Conservation (phyloP, 176 grass and related monocot genomes). For the Carex littledalei region DNA sequence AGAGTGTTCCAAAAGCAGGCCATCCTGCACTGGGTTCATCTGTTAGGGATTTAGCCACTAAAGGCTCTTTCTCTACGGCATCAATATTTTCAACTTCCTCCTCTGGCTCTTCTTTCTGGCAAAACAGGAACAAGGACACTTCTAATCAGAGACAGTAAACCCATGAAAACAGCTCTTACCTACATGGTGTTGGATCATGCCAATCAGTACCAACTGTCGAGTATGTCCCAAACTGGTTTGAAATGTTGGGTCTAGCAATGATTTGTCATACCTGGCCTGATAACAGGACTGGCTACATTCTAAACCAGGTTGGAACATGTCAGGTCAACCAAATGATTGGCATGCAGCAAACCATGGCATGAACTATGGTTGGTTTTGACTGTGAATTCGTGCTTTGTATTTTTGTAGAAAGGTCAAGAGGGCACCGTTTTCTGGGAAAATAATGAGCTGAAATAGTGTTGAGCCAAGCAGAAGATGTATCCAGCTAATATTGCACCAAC, state of each 20-base stretch:
- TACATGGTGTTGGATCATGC: neutral
- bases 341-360: neutral
- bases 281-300: neutral
- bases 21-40: constrained; percentile 85
- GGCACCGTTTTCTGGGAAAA: constrained; percentile 24
- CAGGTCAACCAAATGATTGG: neutral
- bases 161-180: neutral
- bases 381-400: neutral
- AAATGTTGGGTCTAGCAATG: neutral
- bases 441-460: constrained; percentile 75
- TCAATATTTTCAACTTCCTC: constrained; percentile 36
- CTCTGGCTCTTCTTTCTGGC: constrained; percentile 47
- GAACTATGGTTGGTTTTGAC: neutral
- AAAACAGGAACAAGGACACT: neutral
- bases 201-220: neutral
- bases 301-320: neutral
- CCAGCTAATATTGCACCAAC: constrained; percentile 83
- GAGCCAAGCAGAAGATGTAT: constrained; percentile 81
- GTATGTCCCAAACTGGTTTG: neutral
- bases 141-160: neutral
- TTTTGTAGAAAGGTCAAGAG: neutral
- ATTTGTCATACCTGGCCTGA: neutral
- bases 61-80: constrained; percentile 31
- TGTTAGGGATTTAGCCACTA: constrained; percentile 74
- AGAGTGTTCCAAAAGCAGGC: constrained; percentile 78